These are phyloP conservation scores for Ogataea zsoltii DNA, from an alignment of 805 yeast species.

Conservation along the genomic window DNA sequence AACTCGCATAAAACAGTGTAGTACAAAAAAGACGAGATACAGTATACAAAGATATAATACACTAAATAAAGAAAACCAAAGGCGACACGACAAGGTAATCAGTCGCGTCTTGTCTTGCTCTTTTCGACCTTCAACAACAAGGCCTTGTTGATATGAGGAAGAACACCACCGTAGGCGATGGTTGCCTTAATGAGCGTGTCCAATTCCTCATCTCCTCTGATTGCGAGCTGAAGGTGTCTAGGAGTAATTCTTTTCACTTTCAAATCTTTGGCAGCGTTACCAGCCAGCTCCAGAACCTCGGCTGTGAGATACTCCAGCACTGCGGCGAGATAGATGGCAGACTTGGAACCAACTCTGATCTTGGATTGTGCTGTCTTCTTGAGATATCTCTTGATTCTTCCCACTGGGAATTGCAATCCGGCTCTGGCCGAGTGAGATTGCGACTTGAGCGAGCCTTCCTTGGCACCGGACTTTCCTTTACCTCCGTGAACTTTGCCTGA, in stretches of 20 bases:
- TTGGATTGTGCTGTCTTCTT: constrained; percentile 83
- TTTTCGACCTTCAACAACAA: constrained; percentile 75
- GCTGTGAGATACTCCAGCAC: constrained; percentile 96
- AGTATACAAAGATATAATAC: constrained; percentile 25
- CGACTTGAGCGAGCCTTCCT: constrained; percentile 52
- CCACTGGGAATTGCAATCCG: constrained; percentile 96
- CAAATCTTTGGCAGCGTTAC: constrained; percentile 96
- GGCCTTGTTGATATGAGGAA: constrained; percentile 89
- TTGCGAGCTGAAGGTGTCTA: constrained; percentile 94
- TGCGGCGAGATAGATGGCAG: constrained; percentile 94
- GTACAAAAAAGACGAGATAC: constrained; percentile 7
- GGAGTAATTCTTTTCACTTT: constrained; percentile 97
- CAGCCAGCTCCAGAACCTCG: constrained; percentile 95
- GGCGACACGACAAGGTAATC: constrained; percentile 6
- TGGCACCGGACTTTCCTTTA: constrained; percentile 90
- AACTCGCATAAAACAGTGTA: constrained; percentile 3
- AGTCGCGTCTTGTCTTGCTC: constrained; percentile 37
- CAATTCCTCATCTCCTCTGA: constrained; percentile 97
- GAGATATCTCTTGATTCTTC: constrained; percentile 96
- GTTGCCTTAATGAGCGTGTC: constrained; percentile 93
- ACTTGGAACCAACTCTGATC: constrained; percentile 66
- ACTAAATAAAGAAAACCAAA: constrained; percentile 10
- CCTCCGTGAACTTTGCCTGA: constrained; percentile 91
- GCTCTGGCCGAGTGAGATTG: constrained; percentile 94
- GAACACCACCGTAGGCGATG: constrained; percentile 97